A percentile compares a stretch with the other conserved stretches of the same genome.
Evolutionary conservation across 2,329 filamentous ascomycete species (phyloP).

Genomic region (Diaporthe aspalathi): DNA sequence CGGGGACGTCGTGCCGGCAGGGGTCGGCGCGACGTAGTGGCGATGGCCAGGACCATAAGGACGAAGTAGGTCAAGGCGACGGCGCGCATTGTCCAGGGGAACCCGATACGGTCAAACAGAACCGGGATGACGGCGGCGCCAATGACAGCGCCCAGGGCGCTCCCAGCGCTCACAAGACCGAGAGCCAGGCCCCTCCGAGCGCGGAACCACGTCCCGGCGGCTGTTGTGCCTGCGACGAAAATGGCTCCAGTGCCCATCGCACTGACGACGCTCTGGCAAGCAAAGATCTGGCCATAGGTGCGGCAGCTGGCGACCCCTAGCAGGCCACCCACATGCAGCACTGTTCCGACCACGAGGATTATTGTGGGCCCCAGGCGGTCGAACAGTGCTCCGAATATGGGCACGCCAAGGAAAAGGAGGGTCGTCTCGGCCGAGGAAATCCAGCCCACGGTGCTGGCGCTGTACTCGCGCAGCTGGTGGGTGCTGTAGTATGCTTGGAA

Average conservation of each 20-base stretch:
- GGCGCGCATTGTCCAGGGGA: conserved; percentile 53
- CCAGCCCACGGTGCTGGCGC: conserved; percentile 64
- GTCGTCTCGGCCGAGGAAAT: conserved; percentile 65
- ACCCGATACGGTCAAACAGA: conserved; percentile 57
- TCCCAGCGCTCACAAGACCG: conserved; percentile 60
- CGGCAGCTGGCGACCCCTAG: conserved; percentile 68
- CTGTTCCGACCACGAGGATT: conserved; percentile 62
- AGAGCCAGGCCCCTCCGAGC: conserved; percentile 58
- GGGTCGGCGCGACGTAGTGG: conserved; percentile 50
- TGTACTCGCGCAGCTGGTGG: conserved; percentile 58
- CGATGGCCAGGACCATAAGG: conserved; percentile 46
- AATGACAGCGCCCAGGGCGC: conserved; percentile 61
- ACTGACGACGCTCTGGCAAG: conserved; percentile 50
- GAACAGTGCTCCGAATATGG: conserved; percentile 54
- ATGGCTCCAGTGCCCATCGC: conserved; percentile 50
- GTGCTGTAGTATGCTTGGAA: conserved; percentile 67
- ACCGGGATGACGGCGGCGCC: conserved; percentile 69
- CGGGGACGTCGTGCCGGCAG: conserved; percentile 52
- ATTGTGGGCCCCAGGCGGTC: conserved; percentile 69
- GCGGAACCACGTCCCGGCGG: conserved; percentile 59
- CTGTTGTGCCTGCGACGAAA: conserved; percentile 49
- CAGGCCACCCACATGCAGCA: conserved; percentile 66
- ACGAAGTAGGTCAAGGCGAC: conserved; percentile 51
- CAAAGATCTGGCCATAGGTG: conserved; percentile 54
- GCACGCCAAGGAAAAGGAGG: conserved; percentile 58